Evolutionary conservation across 2,329 filamentous ascomycete genomes (phyloP).

Genomic region (Basipetospora sp.): DNA sequence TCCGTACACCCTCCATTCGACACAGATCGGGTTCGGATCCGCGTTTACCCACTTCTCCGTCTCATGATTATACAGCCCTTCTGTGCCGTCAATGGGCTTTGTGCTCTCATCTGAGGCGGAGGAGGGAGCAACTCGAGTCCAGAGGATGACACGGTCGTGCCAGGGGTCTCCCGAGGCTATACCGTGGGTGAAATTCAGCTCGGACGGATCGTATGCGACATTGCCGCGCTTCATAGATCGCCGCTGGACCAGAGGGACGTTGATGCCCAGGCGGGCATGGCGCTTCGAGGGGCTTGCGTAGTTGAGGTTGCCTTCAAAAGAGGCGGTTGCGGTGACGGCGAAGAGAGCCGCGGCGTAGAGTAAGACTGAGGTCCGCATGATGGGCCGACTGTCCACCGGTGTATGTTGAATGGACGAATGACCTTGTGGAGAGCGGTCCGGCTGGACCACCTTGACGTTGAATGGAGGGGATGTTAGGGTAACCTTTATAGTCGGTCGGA

Average conservation of each 20-base stretch:
- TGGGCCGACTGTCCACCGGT: no score
- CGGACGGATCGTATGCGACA: conserved; percentile 26
- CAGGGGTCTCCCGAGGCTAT: conserved; percentile 35
- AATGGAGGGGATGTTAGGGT: no score
- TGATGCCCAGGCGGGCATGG: conserved; percentile 48
- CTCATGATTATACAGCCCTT: conserved; percentile 30
- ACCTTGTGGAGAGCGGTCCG: no score
- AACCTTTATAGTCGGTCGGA: no score
- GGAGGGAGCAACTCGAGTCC: conserved; percentile 31
- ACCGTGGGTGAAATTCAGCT: conserved; percentile 50
- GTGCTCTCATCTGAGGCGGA: conserved; percentile 31
- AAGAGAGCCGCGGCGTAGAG: no score
- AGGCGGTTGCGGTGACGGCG: not conserved
- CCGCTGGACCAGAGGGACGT: conserved; percentile 46
- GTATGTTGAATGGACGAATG: no score
- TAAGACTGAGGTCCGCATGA: no score
- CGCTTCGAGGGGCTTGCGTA: conserved; percentile 52
- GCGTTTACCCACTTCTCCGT: conserved; percentile 31
- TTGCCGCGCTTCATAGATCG: conserved; percentile 30
- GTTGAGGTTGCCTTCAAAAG: conserved; percentile 40
- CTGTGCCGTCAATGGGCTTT: conserved; percentile 26
- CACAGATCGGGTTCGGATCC: conserved; percentile 43
- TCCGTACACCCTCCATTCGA: conserved; percentile 47
- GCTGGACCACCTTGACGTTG: no score
- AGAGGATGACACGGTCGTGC: conserved; percentile 44